Evolutionary conservation across 768 basidiomycete species (phyloP).

Genomic region (Macrolepiota fuliginosa): DNA sequence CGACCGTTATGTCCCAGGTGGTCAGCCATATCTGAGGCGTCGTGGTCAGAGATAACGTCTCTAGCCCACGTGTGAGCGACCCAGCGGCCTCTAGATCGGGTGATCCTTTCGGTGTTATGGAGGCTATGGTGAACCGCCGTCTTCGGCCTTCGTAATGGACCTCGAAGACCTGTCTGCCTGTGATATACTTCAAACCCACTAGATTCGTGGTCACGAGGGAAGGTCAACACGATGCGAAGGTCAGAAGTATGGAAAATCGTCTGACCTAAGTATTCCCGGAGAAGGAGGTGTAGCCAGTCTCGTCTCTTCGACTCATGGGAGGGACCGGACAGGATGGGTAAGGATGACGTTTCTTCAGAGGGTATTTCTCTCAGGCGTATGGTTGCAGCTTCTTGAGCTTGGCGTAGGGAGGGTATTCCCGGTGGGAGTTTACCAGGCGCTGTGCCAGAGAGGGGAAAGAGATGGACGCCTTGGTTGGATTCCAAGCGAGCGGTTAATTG

Average conservation of each 20-base stretch:
- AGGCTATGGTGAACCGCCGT: constrained; percentile 56
- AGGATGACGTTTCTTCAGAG: constrained; percentile 12
- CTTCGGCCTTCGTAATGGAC: constrained; percentile 58
- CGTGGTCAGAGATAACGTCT: constrained; percentile 41
- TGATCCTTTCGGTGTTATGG: constrained; percentile 33
- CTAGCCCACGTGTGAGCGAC: constrained; percentile 38
- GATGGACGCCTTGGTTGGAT: constrained; percentile 43
- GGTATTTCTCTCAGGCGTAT: constrained; percentile 53
- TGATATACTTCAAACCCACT: constrained; percentile 77
- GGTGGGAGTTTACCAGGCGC: constrained; percentile 31
- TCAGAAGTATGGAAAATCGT: constrained; percentile 13
- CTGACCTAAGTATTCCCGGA: constrained; percentile 70
- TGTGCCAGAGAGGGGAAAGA: constrained; percentile 47
- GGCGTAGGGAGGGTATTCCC: constrained; percentile 49
- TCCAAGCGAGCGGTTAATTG: constrained; percentile 59
- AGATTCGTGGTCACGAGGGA: constrained; percentile 11
- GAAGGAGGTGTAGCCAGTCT: constrained; percentile 67
- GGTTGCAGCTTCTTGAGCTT: constrained; percentile 47
- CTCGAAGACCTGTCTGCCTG: constrained; percentile 56
- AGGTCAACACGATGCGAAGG: not conserved
- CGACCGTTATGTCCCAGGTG: constrained; percentile 66
- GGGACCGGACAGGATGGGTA: constrained; percentile 4
- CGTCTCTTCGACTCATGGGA: constrained; percentile 20
- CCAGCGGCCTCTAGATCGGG: constrained; percentile 19
- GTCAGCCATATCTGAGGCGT: constrained; percentile 52